Conservation (phyloP, 1,284 basidiomycete species). For the Marasmius sp. region DNA sequence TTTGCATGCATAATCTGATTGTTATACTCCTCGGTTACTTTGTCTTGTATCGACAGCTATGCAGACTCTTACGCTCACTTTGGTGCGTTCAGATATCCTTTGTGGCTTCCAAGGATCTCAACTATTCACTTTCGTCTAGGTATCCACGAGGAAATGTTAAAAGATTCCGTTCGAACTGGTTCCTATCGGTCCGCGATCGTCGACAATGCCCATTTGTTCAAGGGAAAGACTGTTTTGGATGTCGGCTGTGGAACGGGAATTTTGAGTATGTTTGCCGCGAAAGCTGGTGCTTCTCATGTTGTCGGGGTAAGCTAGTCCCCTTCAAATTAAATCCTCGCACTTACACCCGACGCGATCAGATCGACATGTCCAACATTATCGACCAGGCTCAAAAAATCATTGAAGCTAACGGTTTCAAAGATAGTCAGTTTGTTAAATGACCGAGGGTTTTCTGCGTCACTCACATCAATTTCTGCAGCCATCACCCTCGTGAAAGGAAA, state of each 20-base stretch:
- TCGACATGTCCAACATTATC: slow-evolving; percentile 99
- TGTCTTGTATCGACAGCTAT: slow-evolving; percentile 53
- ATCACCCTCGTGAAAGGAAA: slow-evolving; percentile 98
- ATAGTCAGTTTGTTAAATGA: slow-evolving; percentile 62
- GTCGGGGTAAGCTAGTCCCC: slow-evolving; percentile 69
- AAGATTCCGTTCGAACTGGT: slow-evolving; percentile 93
- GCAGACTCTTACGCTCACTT: slow-evolving; percentile 95
- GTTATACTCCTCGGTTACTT: background rate
- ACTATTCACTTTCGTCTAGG: slow-evolving; percentile 43
- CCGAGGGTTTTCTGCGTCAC: slow-evolving; percentile 4
- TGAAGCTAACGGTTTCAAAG: slow-evolving; percentile 93
- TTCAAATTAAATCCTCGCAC: background rate
- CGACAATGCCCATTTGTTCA: slow-evolving; percentile 95
- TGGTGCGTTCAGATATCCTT: slow-evolving; percentile 47
- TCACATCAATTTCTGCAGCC: slow-evolving; percentile 41
- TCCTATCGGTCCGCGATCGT: slow-evolving; percentile 95
- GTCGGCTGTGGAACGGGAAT: slow-evolving; percentile 99
- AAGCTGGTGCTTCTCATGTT: slow-evolving; percentile 95
- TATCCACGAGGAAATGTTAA: slow-evolving; percentile 99
- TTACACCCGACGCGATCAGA: slow-evolving; percentile 44
- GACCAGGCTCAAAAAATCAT: slow-evolving; percentile 98
- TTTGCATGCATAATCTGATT: slow-evolving; percentile 25
- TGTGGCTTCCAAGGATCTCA: background rate
- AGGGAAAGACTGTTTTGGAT: slow-evolving; percentile 94
- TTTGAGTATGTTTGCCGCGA: slow-evolving; percentile 98